Percentiles rank a stretch among this genome's conserved stretches.
These are phyloP conservation scores for Allium cepa DNA, from an alignment of 106 monocot species.

Conservation along the genomic window DNA sequence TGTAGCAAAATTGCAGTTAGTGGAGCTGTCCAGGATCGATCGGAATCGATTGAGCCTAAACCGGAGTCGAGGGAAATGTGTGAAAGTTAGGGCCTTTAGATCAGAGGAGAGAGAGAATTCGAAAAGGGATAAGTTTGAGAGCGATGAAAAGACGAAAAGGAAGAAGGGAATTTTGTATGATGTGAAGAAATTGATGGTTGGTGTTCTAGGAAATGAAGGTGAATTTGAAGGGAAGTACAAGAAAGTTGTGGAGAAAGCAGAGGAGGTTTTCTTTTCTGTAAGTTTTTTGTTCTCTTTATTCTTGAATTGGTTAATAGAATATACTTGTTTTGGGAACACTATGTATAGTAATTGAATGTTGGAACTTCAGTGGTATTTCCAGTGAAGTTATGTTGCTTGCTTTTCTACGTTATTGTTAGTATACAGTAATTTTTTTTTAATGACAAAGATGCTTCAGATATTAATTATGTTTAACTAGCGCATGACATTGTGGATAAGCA, in stretches of 20 bases:
- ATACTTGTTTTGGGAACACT: background rate
- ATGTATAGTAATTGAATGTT: background rate
- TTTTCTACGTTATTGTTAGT: background rate
- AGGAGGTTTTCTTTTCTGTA: conserved; percentile 90
- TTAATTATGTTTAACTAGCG: background rate
- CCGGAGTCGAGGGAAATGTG: background rate
- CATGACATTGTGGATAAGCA: too few species aligned
- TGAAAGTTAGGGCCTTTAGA: conserved; percentile 34
- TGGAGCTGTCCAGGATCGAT: conserved; percentile 10
- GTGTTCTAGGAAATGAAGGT: conserved; percentile 26
- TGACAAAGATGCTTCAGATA: background rate
- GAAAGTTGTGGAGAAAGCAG: conserved; percentile 73
- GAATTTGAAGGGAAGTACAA: conserved; percentile 44
- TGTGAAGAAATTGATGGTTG: conserved; percentile 52
- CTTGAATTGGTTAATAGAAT: background rate
- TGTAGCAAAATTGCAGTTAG: conserved; percentile 13
- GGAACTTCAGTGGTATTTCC: background rate
- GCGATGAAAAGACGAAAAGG: conserved; percentile 13
- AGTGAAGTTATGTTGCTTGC: background rate
- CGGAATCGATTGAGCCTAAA: conserved; percentile 11
- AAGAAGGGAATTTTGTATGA: conserved; percentile 64
- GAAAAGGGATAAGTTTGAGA: conserved; percentile 3
- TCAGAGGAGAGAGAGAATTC: conserved; percentile 27
- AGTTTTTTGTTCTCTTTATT: conserved; percentile 10
- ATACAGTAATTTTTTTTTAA: background rate